Evolutionary conservation across 208 protist species (phyloP), one percentile per base, ranked within the genome.

Genomic region (Histomonas meleagridis): DNA sequence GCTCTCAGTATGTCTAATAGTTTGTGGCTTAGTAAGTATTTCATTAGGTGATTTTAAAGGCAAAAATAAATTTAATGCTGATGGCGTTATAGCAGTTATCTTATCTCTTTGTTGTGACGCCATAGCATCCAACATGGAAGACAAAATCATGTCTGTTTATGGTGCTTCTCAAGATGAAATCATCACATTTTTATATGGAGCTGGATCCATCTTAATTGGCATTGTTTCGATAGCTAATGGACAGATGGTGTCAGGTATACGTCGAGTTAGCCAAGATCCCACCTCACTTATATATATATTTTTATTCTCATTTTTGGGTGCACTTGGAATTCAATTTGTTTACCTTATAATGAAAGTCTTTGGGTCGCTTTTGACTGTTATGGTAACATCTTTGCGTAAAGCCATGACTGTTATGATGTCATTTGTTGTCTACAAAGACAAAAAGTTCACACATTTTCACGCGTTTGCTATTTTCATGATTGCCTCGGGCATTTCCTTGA

Each of bases 111-210:
- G 0, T 79, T 79, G 9, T 51, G 70, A 51, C n/a, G 70, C 70
- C 9, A n/a, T 79, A n/a, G 70, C 70, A 51, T 79, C 70, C 21
- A 79, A 79, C n/a, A 40, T 79, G 38, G 70, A 79, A 79, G 70
- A 79, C 12, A 51, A 79, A 51, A 5, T 46, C 7, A 49, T 79
- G 16, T 46, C 70, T 18, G 18, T 32, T 5, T 79, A 79, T 51
- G 38, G 40, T 1, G 70, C 70, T 46, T 46, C 70, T 12, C 70
- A 79, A 51, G 70, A 79, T 28, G 70, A 79, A 51, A 9, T 79
- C 18, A 79, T 79, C 51, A 10, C 70, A n/a, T 51, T 79, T 3
- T 23, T 79, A n/a, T 79, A 79, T 26, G 12, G 32, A 18, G 14
- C 51, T 79, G 70, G 70, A 32, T 35, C 70, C 1, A 48, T 79